Evolutionary conservation across 257 asterid species (phyloP).

Genomic region (Solanum sejunctum): DNA sequence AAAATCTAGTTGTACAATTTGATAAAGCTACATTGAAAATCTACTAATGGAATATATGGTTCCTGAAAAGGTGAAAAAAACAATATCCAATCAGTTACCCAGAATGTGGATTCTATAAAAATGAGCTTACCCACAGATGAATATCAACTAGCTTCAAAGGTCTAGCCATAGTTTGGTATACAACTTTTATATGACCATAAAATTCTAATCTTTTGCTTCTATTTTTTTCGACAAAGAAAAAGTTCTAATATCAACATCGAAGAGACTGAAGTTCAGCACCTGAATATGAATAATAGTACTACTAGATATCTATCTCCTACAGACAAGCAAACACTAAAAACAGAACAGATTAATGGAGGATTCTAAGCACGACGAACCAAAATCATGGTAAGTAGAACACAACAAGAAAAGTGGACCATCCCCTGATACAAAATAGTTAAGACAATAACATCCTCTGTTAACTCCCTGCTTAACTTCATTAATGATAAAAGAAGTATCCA

Average conservation of each 20-base stretch:
- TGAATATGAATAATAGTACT: neutral
- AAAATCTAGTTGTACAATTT: neutral
- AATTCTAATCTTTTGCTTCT: neutral
- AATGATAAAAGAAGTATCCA: neutral
- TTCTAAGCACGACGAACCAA: neutral
- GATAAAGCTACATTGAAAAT: neutral
- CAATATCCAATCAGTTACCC: neutral
- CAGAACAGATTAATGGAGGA: neutral
- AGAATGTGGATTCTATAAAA: neutral
- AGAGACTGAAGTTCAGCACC: neutral
- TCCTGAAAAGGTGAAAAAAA: neutral
- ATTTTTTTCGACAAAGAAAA: neutral
- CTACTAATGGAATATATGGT: neutral
- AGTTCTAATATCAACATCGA: neutral
- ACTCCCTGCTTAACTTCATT: neutral
- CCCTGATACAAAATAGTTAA: neutral
- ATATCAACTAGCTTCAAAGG: neutral
- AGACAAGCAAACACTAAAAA: neutral
- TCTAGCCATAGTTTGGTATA: neutral
- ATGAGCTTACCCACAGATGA: neutral
- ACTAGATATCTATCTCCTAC: neutral
- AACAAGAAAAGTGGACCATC: neutral
- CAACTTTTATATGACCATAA: neutral
- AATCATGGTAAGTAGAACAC: neutral
- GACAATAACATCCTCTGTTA: neutral